Percentiles rank a stretch among this genome's conserved stretches.
phyloP scores from a whole-genome alignment of 2,329 filamentous ascomycete species.

The Arthrobotrys pseudoclavata region DNA sequence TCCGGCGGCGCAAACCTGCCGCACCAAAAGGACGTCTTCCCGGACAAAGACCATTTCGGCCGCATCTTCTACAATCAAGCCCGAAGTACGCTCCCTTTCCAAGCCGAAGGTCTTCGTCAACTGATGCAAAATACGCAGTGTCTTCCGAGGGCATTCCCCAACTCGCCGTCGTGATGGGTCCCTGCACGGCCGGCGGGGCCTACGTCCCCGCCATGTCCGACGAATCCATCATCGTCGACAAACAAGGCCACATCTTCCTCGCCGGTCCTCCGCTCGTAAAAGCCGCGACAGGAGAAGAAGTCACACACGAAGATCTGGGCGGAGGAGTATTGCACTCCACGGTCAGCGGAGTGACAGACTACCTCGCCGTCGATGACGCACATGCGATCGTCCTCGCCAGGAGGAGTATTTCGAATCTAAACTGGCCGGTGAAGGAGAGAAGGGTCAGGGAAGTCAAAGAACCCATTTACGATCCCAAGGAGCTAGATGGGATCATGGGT shows the following conservation, averaged over 20 bases:
- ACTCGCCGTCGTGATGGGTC: conserved; percentile 95
- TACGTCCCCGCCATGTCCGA: conserved; percentile 96
- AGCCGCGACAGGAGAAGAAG: conserved; percentile 92
- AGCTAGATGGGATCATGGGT: conserved; percentile 88
- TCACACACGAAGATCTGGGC: conserved; percentile 89
- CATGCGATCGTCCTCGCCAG: conserved; percentile 89
- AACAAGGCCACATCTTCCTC: conserved; percentile 97
- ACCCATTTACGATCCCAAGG: conserved; percentile 82
- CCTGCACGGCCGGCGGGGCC: conserved; percentile 79
- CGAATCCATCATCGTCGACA: conserved; percentile 94
- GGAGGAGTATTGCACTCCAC: conserved; percentile 91
- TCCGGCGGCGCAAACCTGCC: conserved; percentile 95
- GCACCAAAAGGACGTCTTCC: conserved; percentile 95
- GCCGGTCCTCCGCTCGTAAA: conserved; percentile 95
- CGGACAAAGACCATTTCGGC: conserved; percentile 93
- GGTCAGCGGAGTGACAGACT: conserved; percentile 93
- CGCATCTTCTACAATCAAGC: conserved; percentile 99
- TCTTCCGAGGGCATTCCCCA: conserved; percentile 89
- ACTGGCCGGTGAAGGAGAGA: conserved; percentile 76
- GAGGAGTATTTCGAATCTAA: conserved; percentile 86
- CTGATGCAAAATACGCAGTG: conserved; percentile 68
- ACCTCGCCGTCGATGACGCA: conserved; percentile 92
- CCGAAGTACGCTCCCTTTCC: conserved; percentile 70
- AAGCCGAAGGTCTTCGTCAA: background rate
- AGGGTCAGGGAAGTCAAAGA: conserved; percentile 73